Base-by-base conservation (phyloP, 768 basidiomycete species). In the Lentinus brumalis region DNA sequence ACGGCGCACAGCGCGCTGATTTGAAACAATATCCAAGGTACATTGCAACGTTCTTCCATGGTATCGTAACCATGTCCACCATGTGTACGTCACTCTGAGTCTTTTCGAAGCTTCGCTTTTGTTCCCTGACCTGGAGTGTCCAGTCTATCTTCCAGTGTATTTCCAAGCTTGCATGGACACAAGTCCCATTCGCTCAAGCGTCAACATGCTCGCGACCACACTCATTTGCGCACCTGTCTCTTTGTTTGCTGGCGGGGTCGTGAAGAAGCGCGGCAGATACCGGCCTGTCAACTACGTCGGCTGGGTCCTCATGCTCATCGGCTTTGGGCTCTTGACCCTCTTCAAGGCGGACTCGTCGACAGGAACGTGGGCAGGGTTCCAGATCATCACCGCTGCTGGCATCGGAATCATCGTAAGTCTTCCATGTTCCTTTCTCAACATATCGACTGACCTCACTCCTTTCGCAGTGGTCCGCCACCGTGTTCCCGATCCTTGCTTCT, bases 91-190 rank as follows among this genome's bases (percentile, higher is more conserved):
- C n/a, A n/a, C n/a, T n/a, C n/a, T n/a, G n/a, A n/a, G n/a, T n/a
- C n/a, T n/a, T n/a, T n/a, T n/a, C n/a, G 32, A 35, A 5, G 10
- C 10, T 30, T 38, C 29, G 12, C 10, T 45, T 1, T 15, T 38
- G 3, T 1, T 21, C 16, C 16, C 12, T 56, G 45, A 26, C 9
- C 2, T 12, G 2, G n/a, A n/a, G n/a, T n/a, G n/a, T n/a, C n/a
- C 69, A 83, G 80, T 73, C 65, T 83, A 69, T 64, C 74, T 75
- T 44, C 76, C 70, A 0, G 69, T 76, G 32, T 79, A 74, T 60
- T 77, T 76, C 59, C 79, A 81, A 61, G 78, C 77, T 0, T 75
- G 75, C 70, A 76, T 74, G 52, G 75, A 70, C 11, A 68, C 66
- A 9, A 71, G 72, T 4, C 76, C 83, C 0, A 62, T 78, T 9